Base-by-base conservation (phyloP, 1,284 basidiomycete genomes). In the Amylostereum areolatum region DNA sequence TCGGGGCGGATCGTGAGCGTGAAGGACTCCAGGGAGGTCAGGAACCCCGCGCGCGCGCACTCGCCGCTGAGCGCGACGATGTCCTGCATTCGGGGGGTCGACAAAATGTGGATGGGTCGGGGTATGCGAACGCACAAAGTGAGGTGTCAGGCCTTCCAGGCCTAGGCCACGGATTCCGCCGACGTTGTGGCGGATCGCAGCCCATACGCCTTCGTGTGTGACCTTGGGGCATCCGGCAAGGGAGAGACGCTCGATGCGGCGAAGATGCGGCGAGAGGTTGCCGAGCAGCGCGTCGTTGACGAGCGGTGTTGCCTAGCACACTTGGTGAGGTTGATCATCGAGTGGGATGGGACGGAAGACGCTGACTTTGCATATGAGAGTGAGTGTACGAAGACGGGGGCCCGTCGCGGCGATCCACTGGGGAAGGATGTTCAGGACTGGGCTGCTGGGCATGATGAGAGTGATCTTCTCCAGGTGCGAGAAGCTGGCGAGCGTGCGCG, bases 391-490 rank as follows among this genome's bases (percentile, higher is more conserved):
- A 43, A 89, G 66, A 2, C 70, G 73, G 27, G 59, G 41, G 0
- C 70, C 69, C 2, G 71, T 77, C 5, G 59, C 49, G 9, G 57
- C 57, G n/a, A 79, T 62, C 83, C 85, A 89, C 2, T 59, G 44
- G 1, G 66, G 65, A 28, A 89, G 57, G 3, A 72, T 63, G 24
- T 69, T 60, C 32, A 82, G 67, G 3, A 89, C 78, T 1, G 65
- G 61, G 2, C 60, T 55, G 51, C 75, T 81, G 4, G 86, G 86
- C 86, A 88, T 87, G 44, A 89, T 86, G 46, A 89, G 61, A 1
- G 77, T 74, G 46, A 89, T 67, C 52, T 69, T 72, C 9, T 64
- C 63, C 37, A 85, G 64, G n/a, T 56, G 61, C 25, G 34, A 36
- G 5, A 49, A 31, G 44, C 52, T 54, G 12, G 65, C 50, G 1